Base-by-base conservation (phyloP, 1,284 basidiomycete species). In the Pseudozyma tsukubaensis region DNA sequence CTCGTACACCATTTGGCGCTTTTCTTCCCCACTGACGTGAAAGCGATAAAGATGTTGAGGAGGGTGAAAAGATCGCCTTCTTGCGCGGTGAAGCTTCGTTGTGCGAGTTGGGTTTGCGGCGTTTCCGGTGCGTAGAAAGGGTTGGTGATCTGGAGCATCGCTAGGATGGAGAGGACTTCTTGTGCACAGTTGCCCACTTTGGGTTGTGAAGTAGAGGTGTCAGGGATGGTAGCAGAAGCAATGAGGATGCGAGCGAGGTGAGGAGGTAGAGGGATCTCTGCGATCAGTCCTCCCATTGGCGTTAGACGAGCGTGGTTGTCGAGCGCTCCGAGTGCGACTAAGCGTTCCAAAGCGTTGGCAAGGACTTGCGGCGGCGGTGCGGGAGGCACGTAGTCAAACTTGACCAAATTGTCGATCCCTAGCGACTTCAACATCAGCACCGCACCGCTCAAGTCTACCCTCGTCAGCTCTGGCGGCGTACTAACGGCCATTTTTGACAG, bases 41-140 rank as follows among this genome's bases (percentile, higher is more conserved):
- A 99, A 0, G 93, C 94, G 78, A 97, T 96, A 86, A 94, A 99
- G 4, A 94, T 93, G 85, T 97, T 98, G 24, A 97, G 84, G 6
- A 95, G 87, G 1, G 94, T 97, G 6, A 97, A 86, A 83, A 96
- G 93, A 82, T 98, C 95, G 74, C 97, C 97, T 89, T 99, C 95
- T 85, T 97, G 93, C 0, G 94, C 94, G 0, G 94, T 96, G 79
- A 99, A 99, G 81, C 97, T 96, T 57, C 96, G 87, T 51, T 93
- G 88, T 84, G 96, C 93, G 10, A 99, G 86, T 85, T 97, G 94
- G 10, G 92, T 93, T 55, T 94, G 84, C 0, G 93, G 92, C 8
- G 91, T 92, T 16, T 81, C 70, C 0, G 64, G 67, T 11, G 72
- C 63, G 24, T 67, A 49, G 48, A 83, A 84, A 2, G 78, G 81